Base-by-base conservation (phyloP, 345 rosid species). In the Abelmoschus esculentus region DNA sequence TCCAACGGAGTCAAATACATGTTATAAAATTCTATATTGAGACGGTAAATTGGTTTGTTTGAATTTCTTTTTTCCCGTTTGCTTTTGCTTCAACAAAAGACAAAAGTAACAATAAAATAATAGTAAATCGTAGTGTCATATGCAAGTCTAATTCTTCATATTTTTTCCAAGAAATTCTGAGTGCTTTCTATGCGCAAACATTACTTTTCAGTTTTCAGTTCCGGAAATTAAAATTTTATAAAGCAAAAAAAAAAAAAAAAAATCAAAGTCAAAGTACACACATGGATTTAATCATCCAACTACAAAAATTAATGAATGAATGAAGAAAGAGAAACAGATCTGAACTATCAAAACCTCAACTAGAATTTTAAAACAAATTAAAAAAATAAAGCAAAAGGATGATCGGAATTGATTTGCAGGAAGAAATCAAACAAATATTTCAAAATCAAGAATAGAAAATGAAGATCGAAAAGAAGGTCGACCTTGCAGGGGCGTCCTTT, bases 401-500 rank as follows among this genome's bases (percentile, higher is more conserved):
- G 9, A 19, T 40, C 52, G 1, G 29, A 18, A 9, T 18, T 40
- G 7, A 63, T 13, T 63, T 40, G 28, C n/a, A 11, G 17, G 1
- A 18, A 18, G 36, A 34, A 5, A 42, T 29, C 34, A 66, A 2
- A 46, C 56, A 66, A 40, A 47, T 47, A 29, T 18, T 14, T 36
- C 40, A 61, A 61, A 26, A 44, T 15, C 1, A 50, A 50, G 6
- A 1, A 47, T 4, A 36, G 11, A 58, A 47, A 55, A 55, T 1
- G 22, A 13, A 28, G 40, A 46, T 65, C 3, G 17, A 38, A 34
- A 15, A 59, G 17, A 44, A 4, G 57, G 28, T 22, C 40, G 32
- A 71, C 73, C 73, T 71, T 71, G 73, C 73, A 71, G 7, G 73
- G 67, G 14, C 73, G 73, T 31, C 0, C 13, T 53, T 71, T 71